These are phyloP conservation scores for Cicer judaicum DNA, from an alignment of 306 rosid genomes.

Conservation along the genomic window DNA sequence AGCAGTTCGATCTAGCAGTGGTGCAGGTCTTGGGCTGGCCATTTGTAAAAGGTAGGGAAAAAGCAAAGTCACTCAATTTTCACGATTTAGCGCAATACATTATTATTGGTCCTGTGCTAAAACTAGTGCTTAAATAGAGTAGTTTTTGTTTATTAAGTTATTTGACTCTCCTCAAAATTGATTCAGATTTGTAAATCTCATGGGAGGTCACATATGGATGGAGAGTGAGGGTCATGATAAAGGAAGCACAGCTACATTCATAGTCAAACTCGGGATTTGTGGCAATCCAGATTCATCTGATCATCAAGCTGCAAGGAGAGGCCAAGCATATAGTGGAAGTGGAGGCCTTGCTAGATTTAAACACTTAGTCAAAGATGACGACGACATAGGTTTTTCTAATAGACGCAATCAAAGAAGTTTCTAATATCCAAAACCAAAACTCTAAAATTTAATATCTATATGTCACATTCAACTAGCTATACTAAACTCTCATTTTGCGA, in stretches of 20 bases:
- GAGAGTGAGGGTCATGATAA: conserved; percentile 85
- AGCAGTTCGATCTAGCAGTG: conserved; percentile 57
- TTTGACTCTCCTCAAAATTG: conserved; percentile 44
- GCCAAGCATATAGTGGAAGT: conserved; percentile 64
- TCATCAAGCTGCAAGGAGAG: conserved; percentile 48
- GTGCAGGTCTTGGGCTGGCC: conserved; percentile 91
- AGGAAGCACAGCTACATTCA: conserved; percentile 71
- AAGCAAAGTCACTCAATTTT: background rate
- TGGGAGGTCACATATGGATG: conserved; percentile 95
- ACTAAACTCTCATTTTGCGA: conserved; percentile 43
- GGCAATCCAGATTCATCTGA: conserved; percentile 56
- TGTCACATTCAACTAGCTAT: conserved; percentile 19
- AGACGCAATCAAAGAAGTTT: conserved; percentile 72
- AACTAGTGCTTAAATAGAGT: background rate
- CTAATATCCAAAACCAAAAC: conserved; percentile 39
- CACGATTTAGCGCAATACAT: background rate
- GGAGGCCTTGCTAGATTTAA: conserved; percentile 66
- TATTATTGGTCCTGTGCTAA: conserved; percentile 1
- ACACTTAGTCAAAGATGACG: conserved; percentile 52
- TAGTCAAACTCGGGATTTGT: conserved; percentile 77
- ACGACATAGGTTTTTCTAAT: conserved; percentile 51
- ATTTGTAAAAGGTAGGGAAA: conserved; percentile 76
- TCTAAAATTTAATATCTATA: conserved; percentile 1
- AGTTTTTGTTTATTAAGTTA: conserved; percentile 4
- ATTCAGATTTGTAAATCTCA: conserved; percentile 85